phyloP scores from a whole-genome alignment of 768 basidiomycete species.

The Amanita pseudoporphyria region DNA sequence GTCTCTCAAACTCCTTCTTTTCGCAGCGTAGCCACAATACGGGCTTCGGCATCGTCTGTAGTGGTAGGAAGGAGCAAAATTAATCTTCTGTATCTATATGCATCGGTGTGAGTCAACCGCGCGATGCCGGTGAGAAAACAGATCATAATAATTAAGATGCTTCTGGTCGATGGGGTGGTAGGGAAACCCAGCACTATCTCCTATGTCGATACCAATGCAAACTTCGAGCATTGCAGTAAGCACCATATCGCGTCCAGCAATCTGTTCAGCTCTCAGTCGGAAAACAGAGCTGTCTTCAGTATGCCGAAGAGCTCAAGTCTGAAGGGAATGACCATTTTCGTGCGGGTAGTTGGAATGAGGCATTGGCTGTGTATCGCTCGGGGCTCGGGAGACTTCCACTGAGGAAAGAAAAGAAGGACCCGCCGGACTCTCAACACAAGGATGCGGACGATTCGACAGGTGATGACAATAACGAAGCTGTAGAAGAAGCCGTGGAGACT shows the following conservation, averaged over 20 bases:
- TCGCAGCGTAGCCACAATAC: slow-evolving; percentile 94
- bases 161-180: too few relatives aligned
- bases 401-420: slow-evolving; percentile 17
- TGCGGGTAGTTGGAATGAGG: slow-evolving; percentile 54
- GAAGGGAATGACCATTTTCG: slow-evolving; percentile 74
- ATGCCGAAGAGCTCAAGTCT: slow-evolving; percentile 54
- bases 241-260: neutral
- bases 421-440: slow-evolving; percentile 8
- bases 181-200: too few relatives aligned
- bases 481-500: neutral
- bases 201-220: neutral
- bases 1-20: slow-evolving; percentile 89
- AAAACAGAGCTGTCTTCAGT: neutral
- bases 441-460: neutral
- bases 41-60: slow-evolving; percentile 34
- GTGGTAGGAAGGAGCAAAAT: neutral
- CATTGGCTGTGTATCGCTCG: slow-evolving; percentile 57
- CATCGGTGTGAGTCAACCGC: too few relatives aligned
- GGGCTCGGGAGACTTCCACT: slow-evolving; percentile 63
- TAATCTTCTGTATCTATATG: neutral
- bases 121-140: neutral
- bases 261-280: neutral
- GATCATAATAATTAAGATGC: neutral
- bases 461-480: neutral
- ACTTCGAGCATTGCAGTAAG: slow-evolving; percentile 1